Percentiles rank a stretch among this genome's conserved stretches.
Conservation (phyloP, 2,329 filamentous ascomycete genomes). For the Nigrospora oryzae region DNA sequence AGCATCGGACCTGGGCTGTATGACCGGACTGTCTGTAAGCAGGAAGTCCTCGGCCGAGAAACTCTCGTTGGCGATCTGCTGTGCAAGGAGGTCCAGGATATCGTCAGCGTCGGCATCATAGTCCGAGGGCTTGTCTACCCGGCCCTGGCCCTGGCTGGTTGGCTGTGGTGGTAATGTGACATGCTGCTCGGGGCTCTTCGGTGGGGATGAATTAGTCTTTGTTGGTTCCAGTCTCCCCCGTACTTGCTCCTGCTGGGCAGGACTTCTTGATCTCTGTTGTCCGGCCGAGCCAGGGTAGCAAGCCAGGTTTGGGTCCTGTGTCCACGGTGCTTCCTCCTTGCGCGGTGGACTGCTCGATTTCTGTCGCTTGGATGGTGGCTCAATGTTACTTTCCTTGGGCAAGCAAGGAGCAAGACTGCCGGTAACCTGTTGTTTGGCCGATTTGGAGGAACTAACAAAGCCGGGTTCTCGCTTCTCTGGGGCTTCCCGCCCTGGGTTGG, state of each 20-base stretch:
- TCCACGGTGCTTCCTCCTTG: too few species aligned
- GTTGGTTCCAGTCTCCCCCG: neutral
- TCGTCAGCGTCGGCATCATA: neutral
- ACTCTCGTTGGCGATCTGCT: slow-evolving; percentile 2
- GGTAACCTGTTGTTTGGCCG: neutral
- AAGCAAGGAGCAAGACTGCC: neutral
- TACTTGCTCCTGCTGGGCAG: neutral
- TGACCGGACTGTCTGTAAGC: slow-evolving; percentile 1
- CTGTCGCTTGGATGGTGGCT: slow-evolving; percentile 2
- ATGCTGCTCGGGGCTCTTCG: too few species aligned
- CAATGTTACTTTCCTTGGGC: neutral
- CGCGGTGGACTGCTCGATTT: neutral
- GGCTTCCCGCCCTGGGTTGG: neutral
- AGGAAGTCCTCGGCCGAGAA: slow-evolving; percentile 5
- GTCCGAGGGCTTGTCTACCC: neutral
- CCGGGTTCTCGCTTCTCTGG: too few species aligned
- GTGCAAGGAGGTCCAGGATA: neutral
- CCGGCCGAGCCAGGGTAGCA: neutral
- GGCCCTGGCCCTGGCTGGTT: neutral
- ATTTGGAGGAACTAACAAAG: too few species aligned
- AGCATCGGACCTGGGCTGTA: neutral
- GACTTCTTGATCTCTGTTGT: neutral
- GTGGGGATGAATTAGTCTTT: too few species aligned
- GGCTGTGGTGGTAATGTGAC: neutral
- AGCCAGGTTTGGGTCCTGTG: too few species aligned